Evolutionary conservation across 1,284 basidiomycete genomes (phyloP).

Genomic region (Malassezia furfur): DNA sequence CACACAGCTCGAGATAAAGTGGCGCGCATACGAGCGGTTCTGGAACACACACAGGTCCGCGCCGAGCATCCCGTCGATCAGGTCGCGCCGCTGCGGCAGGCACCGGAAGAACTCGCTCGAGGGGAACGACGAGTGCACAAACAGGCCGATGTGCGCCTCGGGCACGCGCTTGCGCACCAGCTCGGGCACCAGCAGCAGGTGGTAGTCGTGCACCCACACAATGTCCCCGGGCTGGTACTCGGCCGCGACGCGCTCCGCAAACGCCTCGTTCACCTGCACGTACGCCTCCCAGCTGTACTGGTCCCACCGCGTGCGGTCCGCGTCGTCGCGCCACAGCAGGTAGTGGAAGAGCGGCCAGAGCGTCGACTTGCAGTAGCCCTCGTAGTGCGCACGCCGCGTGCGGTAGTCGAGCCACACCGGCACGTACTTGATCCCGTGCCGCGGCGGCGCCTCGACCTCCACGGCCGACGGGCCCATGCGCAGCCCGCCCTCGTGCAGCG

Average conservation of each 20-base stretch:
- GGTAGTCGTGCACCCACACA: slow-evolving; percentile 57
- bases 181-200: slow-evolving; percentile 78
- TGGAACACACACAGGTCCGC: slow-evolving; percentile 94
- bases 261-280: slow-evolving; percentile 72
- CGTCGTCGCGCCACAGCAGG: slow-evolving; percentile 85
- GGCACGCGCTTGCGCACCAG: slow-evolving; percentile 69
- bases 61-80: slow-evolving; percentile 94
- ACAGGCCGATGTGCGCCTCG: slow-evolving; percentile 71
- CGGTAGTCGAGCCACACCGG: slow-evolving; percentile 87
- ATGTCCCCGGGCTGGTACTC: slow-evolving; percentile 81
- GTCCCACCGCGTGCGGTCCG: slow-evolving; percentile 56
- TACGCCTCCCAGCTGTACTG: slow-evolving; percentile 71
- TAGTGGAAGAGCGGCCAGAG: slow-evolving; percentile 99
- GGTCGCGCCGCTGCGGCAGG: slow-evolving; percentile 72
- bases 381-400: slow-evolving; percentile 80
- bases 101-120: slow-evolving; percentile 92
- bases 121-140: slow-evolving; percentile 95
- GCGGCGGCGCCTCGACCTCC: slow-evolving; percentile 17
- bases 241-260: slow-evolving; percentile 65
- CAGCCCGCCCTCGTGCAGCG: slow-evolving; percentile 27
- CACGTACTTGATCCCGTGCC: slow-evolving; percentile 57
- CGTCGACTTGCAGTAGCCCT: slow-evolving; percentile 90
- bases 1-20: slow-evolving; percentile 88
- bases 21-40: slow-evolving; percentile 88
- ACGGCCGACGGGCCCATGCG: slow-evolving; percentile 23